Evolutionary conservation across 768 basidiomycete species (phyloP), one percentile per base, ranked within the genome.

Genomic region (Calocybe cyanea): DNA sequence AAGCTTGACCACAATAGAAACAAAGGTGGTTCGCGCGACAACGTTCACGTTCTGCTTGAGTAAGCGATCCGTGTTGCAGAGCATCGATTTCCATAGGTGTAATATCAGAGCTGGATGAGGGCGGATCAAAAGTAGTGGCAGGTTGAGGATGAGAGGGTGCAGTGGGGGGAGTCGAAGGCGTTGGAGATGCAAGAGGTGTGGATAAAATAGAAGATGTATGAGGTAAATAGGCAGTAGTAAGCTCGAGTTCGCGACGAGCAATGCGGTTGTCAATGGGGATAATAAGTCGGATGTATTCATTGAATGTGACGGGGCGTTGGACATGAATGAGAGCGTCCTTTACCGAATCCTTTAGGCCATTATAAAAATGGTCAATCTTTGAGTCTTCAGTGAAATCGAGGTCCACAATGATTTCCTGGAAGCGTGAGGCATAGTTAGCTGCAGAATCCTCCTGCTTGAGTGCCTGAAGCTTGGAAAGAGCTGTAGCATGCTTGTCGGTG

Each of bases 1-100:
- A 71, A 45, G 66, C 58, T 11, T 68, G 56, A 20, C 67, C 68
- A 69, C 65, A 41, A 63, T 67, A 2, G 53, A 40, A 25, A 67
- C 58, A 11, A 65, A 55, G 20, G 70, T 60, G 10, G 70, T 55
- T 37, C 42, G 55, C 1, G 71, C 54, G n/a, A 52, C 21, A 33
- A 64, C 40, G 17, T 33, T 46, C 53, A 71, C 68, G 1, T 47
- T 41, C 37, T 71, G 70, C 35, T 56, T 31, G 15, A 52, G 42
- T 36, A 67, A 48, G 1, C 42, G 39, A 4, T 72, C 35, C n/a
- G n/a, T n/a, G 2, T 54, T 32, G 13, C 63, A 45, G 6, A 70
- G 46, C 20, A 70, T 72, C 67, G 19, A 41, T 25, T 7, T 41
- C 28, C 5, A 36, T 38, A 7, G 70, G 62, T 21, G 69, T 64